Conservation (phyloP, 2,329 filamentous ascomycete genomes). For the Cladosporium sphaerospermum region DNA sequence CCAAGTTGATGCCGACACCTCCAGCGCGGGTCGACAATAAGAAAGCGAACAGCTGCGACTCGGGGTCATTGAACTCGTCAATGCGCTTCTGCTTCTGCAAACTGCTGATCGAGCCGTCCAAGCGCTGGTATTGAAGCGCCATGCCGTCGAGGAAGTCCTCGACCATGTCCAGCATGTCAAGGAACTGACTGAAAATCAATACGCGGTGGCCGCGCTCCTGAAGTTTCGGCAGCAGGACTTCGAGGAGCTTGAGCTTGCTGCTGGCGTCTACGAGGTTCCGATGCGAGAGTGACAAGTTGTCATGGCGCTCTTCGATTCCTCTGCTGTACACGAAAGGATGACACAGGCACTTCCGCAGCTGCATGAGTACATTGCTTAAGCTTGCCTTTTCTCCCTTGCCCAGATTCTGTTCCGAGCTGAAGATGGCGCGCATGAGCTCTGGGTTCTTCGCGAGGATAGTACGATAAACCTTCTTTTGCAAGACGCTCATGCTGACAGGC, state of each 20-base stretch:
- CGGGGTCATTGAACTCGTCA: slow-evolving; percentile 82
- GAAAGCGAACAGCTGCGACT: slow-evolving; percentile 81
- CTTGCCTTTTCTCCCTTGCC: slow-evolving; percentile 68
- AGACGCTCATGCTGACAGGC: slow-evolving; percentile 86
- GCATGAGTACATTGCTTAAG: slow-evolving; percentile 91
- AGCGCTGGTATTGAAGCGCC: slow-evolving; percentile 65
- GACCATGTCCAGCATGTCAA: slow-evolving; percentile 76
- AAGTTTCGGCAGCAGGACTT: slow-evolving; percentile 81
- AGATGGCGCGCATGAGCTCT: slow-evolving; percentile 79
- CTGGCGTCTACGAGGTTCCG: slow-evolving; percentile 87
- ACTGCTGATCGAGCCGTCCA: slow-evolving; percentile 77
- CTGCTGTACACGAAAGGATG: slow-evolving; percentile 93
- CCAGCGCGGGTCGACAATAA: slow-evolving; percentile 89
- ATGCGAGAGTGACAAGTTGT: slow-evolving; percentile 57
- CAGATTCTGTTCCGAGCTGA: slow-evolving; percentile 53
- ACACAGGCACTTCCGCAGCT: slow-evolving; percentile 87
- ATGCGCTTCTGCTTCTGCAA: slow-evolving; percentile 91
- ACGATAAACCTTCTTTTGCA: slow-evolving; percentile 92
- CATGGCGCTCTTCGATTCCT: slow-evolving; percentile 76
- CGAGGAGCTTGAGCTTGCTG: slow-evolving; percentile 76
- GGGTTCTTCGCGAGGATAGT: slow-evolving; percentile 89
- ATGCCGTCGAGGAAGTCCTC: slow-evolving; percentile 85
- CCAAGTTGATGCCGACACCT: slow-evolving; percentile 94
- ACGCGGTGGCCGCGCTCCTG: slow-evolving; percentile 81
- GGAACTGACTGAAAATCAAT: slow-evolving; percentile 91